Base-by-base conservation (phyloP, 352 stramenopile species). In the Halophytophthora batemanensis region DNA sequence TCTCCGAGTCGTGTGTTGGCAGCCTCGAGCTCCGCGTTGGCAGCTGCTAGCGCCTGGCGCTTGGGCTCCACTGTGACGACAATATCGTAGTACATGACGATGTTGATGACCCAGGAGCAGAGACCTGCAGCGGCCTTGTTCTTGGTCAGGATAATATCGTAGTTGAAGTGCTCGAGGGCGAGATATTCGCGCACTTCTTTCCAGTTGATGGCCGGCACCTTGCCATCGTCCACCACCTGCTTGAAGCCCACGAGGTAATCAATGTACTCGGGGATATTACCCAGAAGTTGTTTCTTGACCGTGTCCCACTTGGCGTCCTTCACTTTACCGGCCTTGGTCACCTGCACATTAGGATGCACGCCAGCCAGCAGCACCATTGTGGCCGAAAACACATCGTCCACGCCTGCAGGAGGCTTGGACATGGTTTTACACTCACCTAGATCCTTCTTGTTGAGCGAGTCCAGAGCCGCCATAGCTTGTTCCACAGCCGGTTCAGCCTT, bases 71-170 rank as follows among this genome's bases (percentile, higher is more conserved):
- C 90, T 0, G 91, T 97, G 36, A 97, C 71, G 1, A 98, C 74
- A 37, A 98, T 98, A 65, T 98, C 93, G 72, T 98, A 97, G 76
- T 98, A 98, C 71, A 91, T 95, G 37, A 98, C 91, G 36, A 98
- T 98, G 58, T 98, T 98, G 58, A 98, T 70, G 34, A 98, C 94
- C 77, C 96, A 98, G 2, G 83, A 93, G 56, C 90, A 98, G 36
- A 98, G 63, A 34, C 90, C 92, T 0, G 90, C 95, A 14, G 95
- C 95, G 8, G 93, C 93, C 41, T 91, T 95, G 76, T 98, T 98
- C 66, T 98, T 98, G 3, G 84, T 93, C 37, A 93, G 57, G 51
- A 98, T 98, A 3, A 90, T 93, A 23, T 98, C 93, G 43, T 94
- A 86, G 50, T 97, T 96, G 65, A 98, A 98, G 56, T 98, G 83